Base-by-base conservation (phyloP, 1,284 basidiomycete species). In the Ceratobasidium sp. region DNA sequence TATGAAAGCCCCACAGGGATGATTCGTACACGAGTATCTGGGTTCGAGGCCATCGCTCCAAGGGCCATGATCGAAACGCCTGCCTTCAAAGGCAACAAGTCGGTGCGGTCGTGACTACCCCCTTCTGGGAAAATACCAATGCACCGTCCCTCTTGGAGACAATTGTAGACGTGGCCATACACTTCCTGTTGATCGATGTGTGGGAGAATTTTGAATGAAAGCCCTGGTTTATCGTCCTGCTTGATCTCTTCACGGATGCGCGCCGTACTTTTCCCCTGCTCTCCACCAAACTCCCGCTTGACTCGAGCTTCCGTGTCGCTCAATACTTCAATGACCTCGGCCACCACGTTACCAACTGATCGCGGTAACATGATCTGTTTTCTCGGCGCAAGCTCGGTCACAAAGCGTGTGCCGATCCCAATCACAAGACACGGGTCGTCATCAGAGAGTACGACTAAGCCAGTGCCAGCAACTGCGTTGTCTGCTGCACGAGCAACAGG, bases 121-220 rank as follows among this genome's bases (percentile, higher is more conserved):
- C 95, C 96, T 90, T 98, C 96, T 57, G 96, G 96, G 80, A 98
- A 98, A 77, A 98, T 97, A 61, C 96, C 95, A 76, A 98, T 96
- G 77, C 91, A 91, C 11, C 95, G 95, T 18, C 94, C 94, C 70
- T 93, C 88, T 74, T 91, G 93, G 74, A 99, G 84, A 75, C 90
- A 89, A 78, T 94, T 87, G 81, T 98, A 99, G 3, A 99, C 98
- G 75, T 95, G 88, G 26, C 91, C 89, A 81, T 98, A 99, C 91
- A 98, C 98, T 75, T 95, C 89, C 75, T 93, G 89, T 81, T 98
- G 96, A 83, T 98, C 92, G 74, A 98, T 89, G 79, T 91, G 91
- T 0, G 94, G 94, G 73, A 98, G 82, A 47, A 84, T 85, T 81
- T 95, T 95, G 85, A 88, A 95, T 35, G 88, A 82, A 57, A 95